Conservation (phyloP, 2,329 filamentous ascomycete species). For the Cercospora zeae-maydis region DNA sequence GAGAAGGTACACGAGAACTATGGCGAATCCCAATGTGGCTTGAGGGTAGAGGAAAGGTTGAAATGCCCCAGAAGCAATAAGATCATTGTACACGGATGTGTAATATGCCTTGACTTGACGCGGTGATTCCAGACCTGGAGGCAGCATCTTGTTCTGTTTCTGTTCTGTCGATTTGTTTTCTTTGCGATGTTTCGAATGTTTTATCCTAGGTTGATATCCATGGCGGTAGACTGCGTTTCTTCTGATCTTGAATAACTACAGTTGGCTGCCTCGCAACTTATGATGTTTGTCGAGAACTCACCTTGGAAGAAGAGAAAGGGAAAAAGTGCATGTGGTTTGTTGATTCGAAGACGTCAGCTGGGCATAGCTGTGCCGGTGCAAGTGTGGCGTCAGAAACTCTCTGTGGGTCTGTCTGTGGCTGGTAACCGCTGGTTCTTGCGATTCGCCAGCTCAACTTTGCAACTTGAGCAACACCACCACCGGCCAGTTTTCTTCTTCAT, state of each 20-base stretch:
- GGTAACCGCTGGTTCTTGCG: no score
- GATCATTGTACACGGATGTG: constrained; percentile 40
- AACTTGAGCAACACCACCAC: neutral
- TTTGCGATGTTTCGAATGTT: neutral
- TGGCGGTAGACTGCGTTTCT: neutral
- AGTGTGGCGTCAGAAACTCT: neutral
- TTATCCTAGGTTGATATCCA: neutral
- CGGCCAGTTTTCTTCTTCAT: neutral
- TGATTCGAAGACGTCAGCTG: constrained; percentile 5
- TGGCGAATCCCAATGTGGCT: constrained; percentile 38
- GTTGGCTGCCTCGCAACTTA: neutral
- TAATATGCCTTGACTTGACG: constrained; percentile 35
- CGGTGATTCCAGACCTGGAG: constrained; percentile 28
- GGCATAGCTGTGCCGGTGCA: neutral
- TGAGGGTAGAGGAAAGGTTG: constrained; percentile 47
- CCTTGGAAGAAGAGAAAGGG: neutral
- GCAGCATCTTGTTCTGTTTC: constrained; percentile 25
- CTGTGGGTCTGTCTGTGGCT: neutral
- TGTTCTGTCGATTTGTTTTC: neutral
- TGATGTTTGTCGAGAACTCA: neutral
- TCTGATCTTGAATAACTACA: neutral
- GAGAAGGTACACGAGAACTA: constrained; percentile 50
- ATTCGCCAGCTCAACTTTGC: constrained; percentile 1
- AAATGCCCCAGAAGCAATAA: constrained; percentile 40
- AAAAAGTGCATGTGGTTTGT: neutral